Evolutionary conservation across 148 eudicot species (phyloP).

Genomic region (Fagopyrum tataricum): DNA sequence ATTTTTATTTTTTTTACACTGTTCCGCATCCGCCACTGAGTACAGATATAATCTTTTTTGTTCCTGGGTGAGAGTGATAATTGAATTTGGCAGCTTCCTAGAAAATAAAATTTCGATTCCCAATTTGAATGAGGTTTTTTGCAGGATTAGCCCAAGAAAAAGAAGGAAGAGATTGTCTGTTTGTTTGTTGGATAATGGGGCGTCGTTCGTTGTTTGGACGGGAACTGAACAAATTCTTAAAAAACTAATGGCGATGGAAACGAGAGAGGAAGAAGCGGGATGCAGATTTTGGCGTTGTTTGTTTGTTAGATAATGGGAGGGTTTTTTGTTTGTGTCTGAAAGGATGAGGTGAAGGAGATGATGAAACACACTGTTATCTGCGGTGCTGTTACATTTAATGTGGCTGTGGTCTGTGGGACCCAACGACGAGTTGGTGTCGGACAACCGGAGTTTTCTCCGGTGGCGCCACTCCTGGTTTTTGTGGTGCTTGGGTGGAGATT

Average conservation of each 20-base stretch:
- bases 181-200: background rate
- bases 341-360: background rate
- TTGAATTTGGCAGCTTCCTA: slow-evolving; percentile 3
- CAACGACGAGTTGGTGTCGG: background rate
- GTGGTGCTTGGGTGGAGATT: too few species aligned
- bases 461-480: too few species aligned
- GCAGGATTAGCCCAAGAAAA: background rate
- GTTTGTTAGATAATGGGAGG: too few species aligned
- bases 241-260: background rate
- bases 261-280: background rate
- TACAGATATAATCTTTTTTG: background rate
- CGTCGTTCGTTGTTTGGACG: background rate
- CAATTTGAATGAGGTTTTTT: background rate
- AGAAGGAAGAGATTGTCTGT: background rate
- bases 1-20: too few species aligned
- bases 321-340: background rate
- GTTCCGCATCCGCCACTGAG: too few species aligned
- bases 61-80: background rate
- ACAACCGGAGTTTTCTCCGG: too few species aligned
- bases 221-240: background rate
- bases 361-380: background rate
- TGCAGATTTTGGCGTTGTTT: background rate
- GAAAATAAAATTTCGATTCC: background rate
- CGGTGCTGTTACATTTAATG: background rate
- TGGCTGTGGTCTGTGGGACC: background rate